Base-by-base conservation (phyloP, 139 green algal species). In the Chlorella vulgaris region DNA sequence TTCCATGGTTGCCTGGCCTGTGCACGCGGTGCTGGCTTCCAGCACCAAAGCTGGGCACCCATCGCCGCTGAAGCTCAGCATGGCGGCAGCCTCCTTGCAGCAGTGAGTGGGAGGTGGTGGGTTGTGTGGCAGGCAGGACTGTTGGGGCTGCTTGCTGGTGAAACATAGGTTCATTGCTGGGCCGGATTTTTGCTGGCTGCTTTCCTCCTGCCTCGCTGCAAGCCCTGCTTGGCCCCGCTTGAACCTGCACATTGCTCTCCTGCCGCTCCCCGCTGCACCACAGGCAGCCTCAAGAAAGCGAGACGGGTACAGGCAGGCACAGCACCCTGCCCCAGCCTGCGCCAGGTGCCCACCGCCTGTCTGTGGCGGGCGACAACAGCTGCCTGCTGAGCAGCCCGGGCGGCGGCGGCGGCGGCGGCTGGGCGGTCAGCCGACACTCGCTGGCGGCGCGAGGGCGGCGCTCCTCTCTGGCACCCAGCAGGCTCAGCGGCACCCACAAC, bases 1-100 rank as follows among this genome's bases (percentile, higher is more conserved):
- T n/a, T 69, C 83, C 1, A 29, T 86, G 76, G 58, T 51, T 31
- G 29, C 73, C 53, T 79, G 73, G 73, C 50, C 74, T 38, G 21
- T 77, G 15, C 69, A 69, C 47, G 13, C 43, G 42, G 79, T 47
- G 36, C 26, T 83, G 43, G 51, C 78, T 15, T 83, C 69, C 21
- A 40, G 35, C 58, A 85, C 26, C 43, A 74, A 81, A n/a, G 73
- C 73, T 29, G 29, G 15, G 47, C 47, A 58, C 13, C 47, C 35
- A 28, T 66, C 51, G 15, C 78, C 78, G 50, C 51, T 60, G 22
- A 75, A 66, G 47, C 66, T 78, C 24, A 10, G 39, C 22, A 31
- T 71, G 5, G 53, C 55, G 40, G 8, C 3, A 4, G 19, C 5
- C 2, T 38, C n/a, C 24, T 35, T 29, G 26, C 24, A 62, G 10